phyloP scores from a whole-genome alignment of 2,329 filamentous ascomycete species.

The Alternaria rosae region DNA sequence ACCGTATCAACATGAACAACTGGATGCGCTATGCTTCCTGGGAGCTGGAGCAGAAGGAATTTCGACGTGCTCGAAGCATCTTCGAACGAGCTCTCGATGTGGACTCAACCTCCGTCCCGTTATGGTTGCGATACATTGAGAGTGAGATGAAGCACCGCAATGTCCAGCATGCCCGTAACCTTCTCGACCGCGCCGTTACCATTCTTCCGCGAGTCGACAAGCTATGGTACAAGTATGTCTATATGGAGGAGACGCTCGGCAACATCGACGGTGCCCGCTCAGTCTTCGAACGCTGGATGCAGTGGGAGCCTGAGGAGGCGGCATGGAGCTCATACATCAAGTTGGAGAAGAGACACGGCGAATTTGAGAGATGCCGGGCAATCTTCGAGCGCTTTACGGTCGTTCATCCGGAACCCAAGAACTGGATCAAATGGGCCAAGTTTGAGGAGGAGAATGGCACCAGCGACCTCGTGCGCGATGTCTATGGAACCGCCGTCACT shows the following conservation, averaged over 20 bases:
- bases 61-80: conserved; percentile 85
- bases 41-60: conserved; percentile 99
- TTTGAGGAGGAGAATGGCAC: conserved; percentile 97
- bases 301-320: conserved; percentile 95
- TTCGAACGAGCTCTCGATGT: conserved; percentile 96
- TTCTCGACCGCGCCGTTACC: conserved; percentile 93
- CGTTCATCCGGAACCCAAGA: conserved; percentile 55
- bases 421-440: conserved; percentile 90
- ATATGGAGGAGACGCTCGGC: conserved; percentile 97
- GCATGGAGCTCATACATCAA: conserved; percentile 98
- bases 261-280: conserved; percentile 92
- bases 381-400: conserved; percentile 91
- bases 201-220: conserved; percentile 92
- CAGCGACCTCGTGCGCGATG: conserved; percentile 87
- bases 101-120: conserved; percentile 81
- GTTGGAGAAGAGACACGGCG: conserved; percentile 91
- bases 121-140: conserved; percentile 95
- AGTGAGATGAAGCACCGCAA: conserved; percentile 80
- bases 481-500: conserved; percentile 88
- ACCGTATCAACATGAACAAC: conserved; percentile 95
- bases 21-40: conserved; percentile 98
- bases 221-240: conserved; percentile 99
- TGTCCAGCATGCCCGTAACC: conserved; percentile 94
- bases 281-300: conserved; percentile 98
- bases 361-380: conserved; percentile 86